Conservation (phyloP, 2,329 filamentous ascomycete genomes). For the Pyrenochaeta sp. region DNA sequence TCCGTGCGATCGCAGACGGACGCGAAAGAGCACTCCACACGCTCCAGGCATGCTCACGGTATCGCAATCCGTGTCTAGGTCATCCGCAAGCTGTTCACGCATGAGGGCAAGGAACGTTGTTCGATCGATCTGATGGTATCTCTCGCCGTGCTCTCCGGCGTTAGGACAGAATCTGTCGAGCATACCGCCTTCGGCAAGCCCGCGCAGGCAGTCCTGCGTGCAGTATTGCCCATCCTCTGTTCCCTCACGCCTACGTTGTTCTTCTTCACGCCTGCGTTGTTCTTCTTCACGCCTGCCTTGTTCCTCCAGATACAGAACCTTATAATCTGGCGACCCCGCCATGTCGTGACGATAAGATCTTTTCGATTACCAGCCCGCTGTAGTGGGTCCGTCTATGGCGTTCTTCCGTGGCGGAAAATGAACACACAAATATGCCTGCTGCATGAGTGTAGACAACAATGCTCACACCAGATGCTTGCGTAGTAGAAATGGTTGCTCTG, state of each 20-base stretch:
- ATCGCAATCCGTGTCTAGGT: slow-evolving; percentile 30
- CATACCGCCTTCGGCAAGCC: slow-evolving; percentile 17
- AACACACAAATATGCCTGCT: background rate
- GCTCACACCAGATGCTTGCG: background rate
- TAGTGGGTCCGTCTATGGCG: background rate
- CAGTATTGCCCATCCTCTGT: slow-evolving; percentile 19
- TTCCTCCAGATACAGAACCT: slow-evolving; percentile 12
- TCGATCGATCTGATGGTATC: slow-evolving; percentile 40
- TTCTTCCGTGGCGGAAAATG: background rate
- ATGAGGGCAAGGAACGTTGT: slow-evolving; percentile 41
- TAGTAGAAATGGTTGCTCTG: too few relatives aligned
- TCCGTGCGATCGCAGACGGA: slow-evolving; percentile 53
- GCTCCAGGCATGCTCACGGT: slow-evolving; percentile 42
- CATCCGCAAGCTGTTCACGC: slow-evolving; percentile 24
- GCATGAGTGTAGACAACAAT: background rate
- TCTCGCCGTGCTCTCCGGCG: slow-evolving; percentile 38
- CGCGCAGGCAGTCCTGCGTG: slow-evolving; percentile 23
- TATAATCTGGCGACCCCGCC: slow-evolving; percentile 12
- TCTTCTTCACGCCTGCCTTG: slow-evolving; percentile 11
- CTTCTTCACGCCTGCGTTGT: too few relatives aligned
- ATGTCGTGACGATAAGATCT: slow-evolving; percentile 2
- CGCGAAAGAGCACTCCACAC: slow-evolving; percentile 52
- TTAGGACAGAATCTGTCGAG: slow-evolving; percentile 48
- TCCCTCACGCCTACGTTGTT: background rate
- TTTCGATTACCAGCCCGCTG: background rate